These are phyloP conservation scores for Neurospora sp. DNA, from an alignment of 495 filamentous ascomycete genomes.

Conservation along the genomic window DNA sequence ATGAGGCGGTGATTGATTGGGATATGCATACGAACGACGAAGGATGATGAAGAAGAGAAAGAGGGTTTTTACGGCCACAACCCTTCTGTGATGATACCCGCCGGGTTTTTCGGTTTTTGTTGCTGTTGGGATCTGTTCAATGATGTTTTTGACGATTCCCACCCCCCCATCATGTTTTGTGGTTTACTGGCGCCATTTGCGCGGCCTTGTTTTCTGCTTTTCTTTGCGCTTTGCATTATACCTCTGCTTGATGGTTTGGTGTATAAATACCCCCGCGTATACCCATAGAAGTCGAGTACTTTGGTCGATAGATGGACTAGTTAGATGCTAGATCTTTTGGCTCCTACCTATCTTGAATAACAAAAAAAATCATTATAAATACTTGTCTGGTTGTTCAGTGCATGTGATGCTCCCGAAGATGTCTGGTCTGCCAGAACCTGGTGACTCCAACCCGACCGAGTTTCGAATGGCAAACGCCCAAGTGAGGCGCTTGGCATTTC, in stretches of 20 bases:
- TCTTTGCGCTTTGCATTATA: background rate
- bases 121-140: background rate
- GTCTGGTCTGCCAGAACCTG: background rate
- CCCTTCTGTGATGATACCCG: background rate
- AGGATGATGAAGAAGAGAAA: background rate
- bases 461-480: background rate
- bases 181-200: background rate
- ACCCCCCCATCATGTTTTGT: background rate
- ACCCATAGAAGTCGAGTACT: background rate
- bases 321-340: background rate
- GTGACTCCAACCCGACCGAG: background rate
- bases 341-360: background rate
- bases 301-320: background rate
- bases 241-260: background rate
- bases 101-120: background rate
- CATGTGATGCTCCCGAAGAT: background rate
- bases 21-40: background rate
- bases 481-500: background rate
- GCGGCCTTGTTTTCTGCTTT: background rate
- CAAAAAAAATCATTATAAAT: background rate
- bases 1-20: background rate
- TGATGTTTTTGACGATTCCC: background rate
- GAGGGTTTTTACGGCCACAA: background rate
- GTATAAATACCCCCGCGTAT: background rate
- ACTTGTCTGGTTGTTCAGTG: background rate